Conservation (phyloP, 306 rosid species). For the Cotoneaster glaucophyllus region DNA sequence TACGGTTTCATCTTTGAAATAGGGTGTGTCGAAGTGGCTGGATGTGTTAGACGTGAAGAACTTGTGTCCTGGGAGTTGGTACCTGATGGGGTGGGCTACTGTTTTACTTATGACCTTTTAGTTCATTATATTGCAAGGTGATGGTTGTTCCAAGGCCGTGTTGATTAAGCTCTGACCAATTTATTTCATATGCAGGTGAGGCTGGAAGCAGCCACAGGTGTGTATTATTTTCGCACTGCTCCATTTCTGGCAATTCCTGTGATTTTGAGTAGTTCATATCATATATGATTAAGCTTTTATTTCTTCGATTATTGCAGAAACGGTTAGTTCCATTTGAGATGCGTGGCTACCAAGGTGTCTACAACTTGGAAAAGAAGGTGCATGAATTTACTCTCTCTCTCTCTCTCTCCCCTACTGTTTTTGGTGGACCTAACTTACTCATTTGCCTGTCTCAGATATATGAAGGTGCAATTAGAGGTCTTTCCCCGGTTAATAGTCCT, state of each 20-base stretch:
- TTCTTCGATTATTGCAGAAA: constrained; percentile 38
- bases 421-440: constrained; percentile 8
- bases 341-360: constrained; percentile 92
- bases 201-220: constrained; percentile 86
- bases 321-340: constrained; percentile 90
- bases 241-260: background rate
- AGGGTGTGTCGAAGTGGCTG: constrained; percentile 88
- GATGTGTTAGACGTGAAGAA: constrained; percentile 72
- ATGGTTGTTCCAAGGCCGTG: background rate
- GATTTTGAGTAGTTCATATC: background rate
- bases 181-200: constrained; percentile 52
- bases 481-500: constrained; percentile 51
- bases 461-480: constrained; percentile 82
- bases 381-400: background rate
- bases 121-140: background rate
- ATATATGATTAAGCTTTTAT: constrained; percentile 5
- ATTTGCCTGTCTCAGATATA: constrained; percentile 39
- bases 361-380: constrained; percentile 91
- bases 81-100: constrained; percentile 62
- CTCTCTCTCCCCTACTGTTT: constrained; percentile 5
- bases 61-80: constrained; percentile 75
- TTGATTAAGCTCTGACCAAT: constrained; percentile 11
- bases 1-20: constrained; percentile 11
- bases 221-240: constrained; percentile 1
- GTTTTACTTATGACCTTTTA: background rate